Percentiles rank a stretch among this genome's conserved stretches.
Evolutionary conservation across 179 eudicot genomes (phyloP).

Genomic region (Nepenthes alata): DNA sequence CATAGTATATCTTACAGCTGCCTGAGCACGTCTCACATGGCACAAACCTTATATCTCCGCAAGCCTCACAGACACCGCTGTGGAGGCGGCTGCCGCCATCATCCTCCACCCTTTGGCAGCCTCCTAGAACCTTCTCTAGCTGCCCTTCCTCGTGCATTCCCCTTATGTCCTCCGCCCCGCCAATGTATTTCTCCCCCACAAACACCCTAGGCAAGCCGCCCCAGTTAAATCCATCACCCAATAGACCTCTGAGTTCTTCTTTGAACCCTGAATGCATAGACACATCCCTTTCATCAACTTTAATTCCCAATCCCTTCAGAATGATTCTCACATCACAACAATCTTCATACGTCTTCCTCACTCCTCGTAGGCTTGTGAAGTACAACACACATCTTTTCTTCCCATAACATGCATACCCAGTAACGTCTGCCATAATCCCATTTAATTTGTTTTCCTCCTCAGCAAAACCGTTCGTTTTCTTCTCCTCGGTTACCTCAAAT

Average conservation of each 20-base stretch:
- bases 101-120: conserved; percentile 34
- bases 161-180: conserved; percentile 65
- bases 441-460: neutral
- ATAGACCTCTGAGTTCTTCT: conserved; percentile 55
- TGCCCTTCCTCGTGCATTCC: conserved; percentile 63
- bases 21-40: conserved; percentile 93
- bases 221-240: conserved; percentile 11
- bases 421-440: too few species aligned
- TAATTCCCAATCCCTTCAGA: conserved; percentile 47
- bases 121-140: conserved; percentile 43
- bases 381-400: conserved; percentile 45
- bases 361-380: conserved; percentile 78
- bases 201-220: conserved; percentile 62
- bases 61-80: conserved; percentile 46
- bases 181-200: conserved; percentile 42
- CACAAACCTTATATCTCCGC: conserved; percentile 79
- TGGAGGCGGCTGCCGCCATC: conserved; percentile 14
- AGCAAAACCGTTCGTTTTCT: conserved; percentile 9
- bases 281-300: conserved; percentile 75
- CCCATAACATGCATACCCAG: neutral
- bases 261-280: conserved; percentile 86
- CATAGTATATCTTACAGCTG: conserved; percentile 75
- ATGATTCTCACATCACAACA: conserved; percentile 62
- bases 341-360: conserved; percentile 84
- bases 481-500: conserved; percentile 8